These are phyloP conservation scores for Pilatotrama ljubarskyi DNA, from an alignment of 768 basidiomycete species.

Conservation along the genomic window DNA sequence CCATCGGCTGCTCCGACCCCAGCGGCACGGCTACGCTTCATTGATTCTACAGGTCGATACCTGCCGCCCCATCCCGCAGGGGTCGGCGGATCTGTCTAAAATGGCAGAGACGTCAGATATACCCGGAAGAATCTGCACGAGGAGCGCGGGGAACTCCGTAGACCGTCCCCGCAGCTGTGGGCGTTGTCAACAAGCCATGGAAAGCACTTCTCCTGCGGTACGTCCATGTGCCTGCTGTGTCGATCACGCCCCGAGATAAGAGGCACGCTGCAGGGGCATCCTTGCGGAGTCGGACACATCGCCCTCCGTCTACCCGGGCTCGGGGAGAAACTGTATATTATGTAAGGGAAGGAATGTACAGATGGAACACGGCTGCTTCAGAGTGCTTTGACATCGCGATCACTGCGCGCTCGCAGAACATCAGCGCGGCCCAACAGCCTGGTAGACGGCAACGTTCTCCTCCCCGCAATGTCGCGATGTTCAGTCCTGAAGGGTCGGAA, in stretches of 20 bases:
- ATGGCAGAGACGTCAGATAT: no score
- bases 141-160: no score
- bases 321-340: slow-evolving; percentile 18
- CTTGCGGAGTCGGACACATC: background rate
- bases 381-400: slow-evolving; percentile 2
- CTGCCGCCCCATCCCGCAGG: no score
- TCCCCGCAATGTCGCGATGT: background rate
- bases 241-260: background rate
- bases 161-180: no score
- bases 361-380: slow-evolving; percentile 1
- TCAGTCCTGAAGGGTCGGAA: background rate
- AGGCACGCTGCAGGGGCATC: background rate
- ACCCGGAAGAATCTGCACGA: no score
- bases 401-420: slow-evolving; percentile 14
- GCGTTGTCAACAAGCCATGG: no score
- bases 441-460: slow-evolving; percentile 4
- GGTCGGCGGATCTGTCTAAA: no score
- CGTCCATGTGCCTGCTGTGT: no score
- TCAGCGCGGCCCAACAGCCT: background rate
- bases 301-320: background rate
- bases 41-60: no score
- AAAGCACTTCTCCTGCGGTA: no score
- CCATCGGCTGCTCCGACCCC: no score
- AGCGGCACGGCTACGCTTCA: no score
- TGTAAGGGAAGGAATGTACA: slow-evolving; percentile 4